Percentiles rank a stretch among this genome's conserved stretches.
phyloP scores from a whole-genome alignment of 139 green algal genomes.

The Tetradesmus obliquus region DNA sequence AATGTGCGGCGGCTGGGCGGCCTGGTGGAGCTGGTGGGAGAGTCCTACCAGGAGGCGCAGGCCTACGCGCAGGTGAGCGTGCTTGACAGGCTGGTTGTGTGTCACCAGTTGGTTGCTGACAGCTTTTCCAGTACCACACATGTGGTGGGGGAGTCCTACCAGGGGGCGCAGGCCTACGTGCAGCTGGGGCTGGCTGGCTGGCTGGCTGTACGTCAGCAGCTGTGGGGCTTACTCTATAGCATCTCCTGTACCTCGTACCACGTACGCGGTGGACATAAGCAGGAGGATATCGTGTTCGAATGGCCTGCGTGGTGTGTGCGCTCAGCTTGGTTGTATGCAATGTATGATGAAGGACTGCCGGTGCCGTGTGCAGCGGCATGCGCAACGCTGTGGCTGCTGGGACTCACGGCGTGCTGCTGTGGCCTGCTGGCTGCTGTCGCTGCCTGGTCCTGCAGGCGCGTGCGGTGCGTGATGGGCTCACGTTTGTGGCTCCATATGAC shows the following conservation, averaged over 20 bases:
- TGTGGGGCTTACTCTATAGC: too few relatives aligned
- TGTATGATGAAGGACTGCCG: neutral
- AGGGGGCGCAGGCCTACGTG: neutral
- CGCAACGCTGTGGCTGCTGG: neutral
- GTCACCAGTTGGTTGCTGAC: neutral
- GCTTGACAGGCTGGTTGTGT: neutral
- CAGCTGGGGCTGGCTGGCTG: too few relatives aligned
- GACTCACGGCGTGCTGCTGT: neutral
- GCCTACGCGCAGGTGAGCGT: slow-evolving; percentile 61
- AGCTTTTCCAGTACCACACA: too few relatives aligned
- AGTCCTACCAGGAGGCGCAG: slow-evolving; percentile 95
- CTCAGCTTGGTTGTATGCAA: too few relatives aligned
- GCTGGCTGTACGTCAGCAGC: too few relatives aligned
- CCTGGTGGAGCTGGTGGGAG: slow-evolving; percentile 92
- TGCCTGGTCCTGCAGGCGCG: slow-evolving; percentile 22
- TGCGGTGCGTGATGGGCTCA: slow-evolving; percentile 70
- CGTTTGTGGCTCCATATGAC: slow-evolving; percentile 96
- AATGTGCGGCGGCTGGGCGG: slow-evolving; percentile 88
- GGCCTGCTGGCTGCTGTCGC: neutral
- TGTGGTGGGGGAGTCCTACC: neutral
- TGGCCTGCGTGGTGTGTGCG: too few relatives aligned
- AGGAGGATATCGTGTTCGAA: too few relatives aligned
- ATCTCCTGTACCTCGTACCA: too few relatives aligned
- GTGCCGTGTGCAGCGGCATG: neutral
- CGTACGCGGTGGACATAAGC: too few relatives aligned